Evolutionary conservation across 805 yeast genomes (phyloP).

Genomic region (Scheffersomyces ergatensis): DNA sequence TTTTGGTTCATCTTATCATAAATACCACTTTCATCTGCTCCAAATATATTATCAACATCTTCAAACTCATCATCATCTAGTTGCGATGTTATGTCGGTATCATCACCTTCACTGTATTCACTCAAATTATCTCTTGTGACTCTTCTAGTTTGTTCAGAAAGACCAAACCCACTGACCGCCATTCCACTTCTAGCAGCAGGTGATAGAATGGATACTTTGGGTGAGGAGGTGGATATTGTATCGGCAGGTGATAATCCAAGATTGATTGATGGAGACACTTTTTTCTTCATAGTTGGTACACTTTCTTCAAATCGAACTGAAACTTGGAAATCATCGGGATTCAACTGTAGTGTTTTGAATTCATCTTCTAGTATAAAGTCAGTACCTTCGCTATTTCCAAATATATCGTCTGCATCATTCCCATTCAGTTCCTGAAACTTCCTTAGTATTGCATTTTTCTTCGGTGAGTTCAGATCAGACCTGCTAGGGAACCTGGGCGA

Average conservation of each 20-base stretch:
- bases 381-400: slow-evolving; percentile 20
- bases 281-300: not conserved
- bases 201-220: slow-evolving; percentile 10
- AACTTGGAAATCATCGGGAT: slow-evolving; percentile 1
- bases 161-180: not conserved
- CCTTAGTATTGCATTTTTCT: slow-evolving; percentile 15
- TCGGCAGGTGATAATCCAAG: slow-evolving; percentile 15
- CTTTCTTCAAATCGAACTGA: slow-evolving; percentile 23
- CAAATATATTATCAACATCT: slow-evolving; percentile 36
- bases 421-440: slow-evolving; percentile 15
- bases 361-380: not conserved
- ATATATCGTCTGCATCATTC: slow-evolving; percentile 22
- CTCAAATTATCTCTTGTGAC: slow-evolving; percentile 15
- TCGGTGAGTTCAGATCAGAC: slow-evolving; percentile 2
- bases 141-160: not conserved
- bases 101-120: slow-evolving; percentile 36
- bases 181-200: not conserved
- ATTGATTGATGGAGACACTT: slow-evolving; percentile 1
- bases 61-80: slow-evolving; percentile 37
- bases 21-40: slow-evolving; percentile 34
- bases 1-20: slow-evolving; percentile 26
- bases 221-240: slow-evolving; percentile 22
- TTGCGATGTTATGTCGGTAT: slow-evolving; percentile 38
- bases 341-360: slow-evolving; percentile 15
- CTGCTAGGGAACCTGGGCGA: slow-evolving; percentile 3